Conservation (phyloP, 768 basidiomycete genomes). For the Mrakia hoshinonis region DNA sequence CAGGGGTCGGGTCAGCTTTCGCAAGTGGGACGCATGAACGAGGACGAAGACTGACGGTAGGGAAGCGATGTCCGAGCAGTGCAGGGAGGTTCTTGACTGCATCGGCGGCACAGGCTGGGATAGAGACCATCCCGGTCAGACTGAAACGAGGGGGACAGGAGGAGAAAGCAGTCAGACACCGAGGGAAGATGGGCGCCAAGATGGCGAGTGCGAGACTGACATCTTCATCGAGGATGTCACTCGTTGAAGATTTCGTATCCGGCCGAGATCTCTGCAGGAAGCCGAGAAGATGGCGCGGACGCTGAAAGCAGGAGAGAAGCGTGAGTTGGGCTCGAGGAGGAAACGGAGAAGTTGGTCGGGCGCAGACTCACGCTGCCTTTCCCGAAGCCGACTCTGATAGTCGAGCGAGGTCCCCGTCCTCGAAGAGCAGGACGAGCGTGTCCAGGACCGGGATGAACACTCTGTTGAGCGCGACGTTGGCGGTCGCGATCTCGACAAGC, state of each 20-base stretch:
- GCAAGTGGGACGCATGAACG: not conserved
- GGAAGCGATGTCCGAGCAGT: constrained; percentile 72
- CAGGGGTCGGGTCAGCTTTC: not conserved
- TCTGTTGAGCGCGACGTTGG: constrained; percentile 55
- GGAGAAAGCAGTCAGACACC: not conserved
- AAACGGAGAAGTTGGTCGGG: not conserved
- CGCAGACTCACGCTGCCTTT: constrained; percentile 46
- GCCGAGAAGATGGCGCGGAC: constrained; percentile 17
- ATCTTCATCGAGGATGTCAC: constrained; percentile 75
- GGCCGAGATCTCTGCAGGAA: constrained; percentile 20
- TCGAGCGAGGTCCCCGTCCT: constrained; percentile 53
- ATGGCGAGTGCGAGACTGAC: constrained; percentile 45
- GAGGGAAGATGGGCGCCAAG: not conserved
- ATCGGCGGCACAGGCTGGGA: constrained; percentile 47
- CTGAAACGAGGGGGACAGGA: not conserved
- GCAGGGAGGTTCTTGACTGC: constrained; percentile 46
- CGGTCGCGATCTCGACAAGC: constrained; percentile 46
- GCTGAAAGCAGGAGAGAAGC: not conserved
- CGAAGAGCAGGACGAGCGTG: constrained; percentile 63
- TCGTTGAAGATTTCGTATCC: constrained; percentile 56
- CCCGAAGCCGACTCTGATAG: constrained; percentile 45
- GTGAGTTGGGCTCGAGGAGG: not conserved
- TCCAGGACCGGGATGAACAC: constrained; percentile 75
- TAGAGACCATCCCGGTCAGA: constrained; percentile 45
- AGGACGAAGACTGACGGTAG: constrained; percentile 53